Evolutionary conservation across 2,329 filamentous ascomycete genomes (phyloP), one percentile per base, ranked within the genome.

Genomic region (Neofusicoccum umdonicola): DNA sequence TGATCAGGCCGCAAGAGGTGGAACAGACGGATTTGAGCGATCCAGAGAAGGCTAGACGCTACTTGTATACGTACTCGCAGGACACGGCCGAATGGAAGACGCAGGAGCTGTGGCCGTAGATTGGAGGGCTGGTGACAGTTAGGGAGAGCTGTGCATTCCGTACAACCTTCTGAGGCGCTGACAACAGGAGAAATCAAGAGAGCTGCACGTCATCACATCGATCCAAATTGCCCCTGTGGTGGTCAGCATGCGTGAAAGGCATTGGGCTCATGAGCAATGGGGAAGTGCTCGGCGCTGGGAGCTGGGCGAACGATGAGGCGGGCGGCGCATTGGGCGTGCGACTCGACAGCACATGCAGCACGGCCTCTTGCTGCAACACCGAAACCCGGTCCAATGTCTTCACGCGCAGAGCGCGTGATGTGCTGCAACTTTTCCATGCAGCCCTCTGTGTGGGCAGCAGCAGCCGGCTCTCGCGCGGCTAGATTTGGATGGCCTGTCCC

Each of bases 1-100:
- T 95, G 73, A 95, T 99, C 74, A 87, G 88, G 56, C 88, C 96
- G 0, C 85, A 90, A 8, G 87, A 90, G 74, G 88, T 96, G 19
- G 93, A 96, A 74, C 83, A 84, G 71, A 81, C 90, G 15, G 90
- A 95, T 74, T 77, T 96, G 62, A 87, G 85, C 64, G 85, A 92
- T 72, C 86, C 88, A 0, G 83, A 84, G 52, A 85, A 85, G 66
- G 82, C 83, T 12, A 81, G 84, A 68, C 82, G 93, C 71, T 90
- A 87, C 82, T 80, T 85, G 66, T 94, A 93, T 78, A 87, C 83
- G 31, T 85, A 87, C 69, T 81, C 84, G 5, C 77, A 77, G 68
- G 77, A 79, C 58, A 78, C 77, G 19, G 79, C 77, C 37, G 76
- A 82, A 51, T 96, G 92, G 92, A 85, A 67, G 64, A 77, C 71